These are phyloP conservation scores for Saururus chinensis DNA, from an alignment of 164 flowering plant genomes.

Conservation along the genomic window DNA sequence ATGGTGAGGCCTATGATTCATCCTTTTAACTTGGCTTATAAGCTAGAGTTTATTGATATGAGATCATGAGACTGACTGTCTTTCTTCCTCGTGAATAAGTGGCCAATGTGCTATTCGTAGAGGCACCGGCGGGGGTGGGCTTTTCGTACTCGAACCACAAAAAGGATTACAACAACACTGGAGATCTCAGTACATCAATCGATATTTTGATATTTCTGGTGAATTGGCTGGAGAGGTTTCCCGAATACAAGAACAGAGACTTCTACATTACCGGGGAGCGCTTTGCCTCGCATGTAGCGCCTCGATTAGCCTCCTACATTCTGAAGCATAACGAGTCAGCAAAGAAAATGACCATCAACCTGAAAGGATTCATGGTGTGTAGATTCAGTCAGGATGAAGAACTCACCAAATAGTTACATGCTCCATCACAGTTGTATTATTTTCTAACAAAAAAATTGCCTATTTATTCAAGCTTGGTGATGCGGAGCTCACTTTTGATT, in stretches of 20 bases:
- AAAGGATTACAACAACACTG: constrained; percentile 26
- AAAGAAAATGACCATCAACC: constrained; percentile 31
- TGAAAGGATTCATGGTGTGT: constrained; percentile 44
- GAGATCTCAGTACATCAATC: constrained; percentile 41
- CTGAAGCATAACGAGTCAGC: constrained; percentile 31
- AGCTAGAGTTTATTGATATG: background rate
- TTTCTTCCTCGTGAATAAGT: constrained; percentile 6
- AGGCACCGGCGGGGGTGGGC: too few species aligned
- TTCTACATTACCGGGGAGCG: constrained; percentile 69
- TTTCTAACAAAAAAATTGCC: too few species aligned
- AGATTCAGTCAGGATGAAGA: too few species aligned
- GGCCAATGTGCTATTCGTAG: too few species aligned
- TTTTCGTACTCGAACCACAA: constrained; percentile 41
- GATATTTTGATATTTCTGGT: constrained; percentile 46
- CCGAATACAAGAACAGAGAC: too few species aligned
- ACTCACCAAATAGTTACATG: too few species aligned
- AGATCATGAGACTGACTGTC: too few species aligned
- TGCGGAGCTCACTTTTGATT: constrained; percentile 51
- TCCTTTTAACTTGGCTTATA: background rate
- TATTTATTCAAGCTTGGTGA: constrained; percentile 95
- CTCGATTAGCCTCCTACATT: constrained; percentile 59
- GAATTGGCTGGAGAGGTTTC: too few species aligned
- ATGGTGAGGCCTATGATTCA: constrained; percentile 21
- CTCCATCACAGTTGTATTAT: too few species aligned
- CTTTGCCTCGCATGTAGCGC: constrained; percentile 62